Conservation (phyloP, 1,139 yeast genomes). For the Maudiozyma humilis region DNA sequence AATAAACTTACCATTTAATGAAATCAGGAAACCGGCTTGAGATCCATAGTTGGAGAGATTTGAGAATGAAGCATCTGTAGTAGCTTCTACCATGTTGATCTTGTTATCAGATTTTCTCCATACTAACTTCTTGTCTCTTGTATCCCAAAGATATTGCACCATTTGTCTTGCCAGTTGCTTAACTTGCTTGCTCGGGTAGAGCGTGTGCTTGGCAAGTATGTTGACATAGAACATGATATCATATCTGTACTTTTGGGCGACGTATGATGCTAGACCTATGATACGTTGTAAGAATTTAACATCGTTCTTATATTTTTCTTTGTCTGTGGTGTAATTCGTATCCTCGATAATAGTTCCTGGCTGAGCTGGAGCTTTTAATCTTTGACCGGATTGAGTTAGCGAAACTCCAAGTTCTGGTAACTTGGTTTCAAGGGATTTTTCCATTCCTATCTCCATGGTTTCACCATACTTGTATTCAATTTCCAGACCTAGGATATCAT, state of each 20-base stretch:
- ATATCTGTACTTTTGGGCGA: slow-evolving; percentile 9
- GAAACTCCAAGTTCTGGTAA: slow-evolving; percentile 2
- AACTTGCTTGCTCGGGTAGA: slow-evolving; percentile 3
- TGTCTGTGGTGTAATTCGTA: neutral
- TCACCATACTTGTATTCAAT: slow-evolving; percentile 3
- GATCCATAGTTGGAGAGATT: slow-evolving; percentile 3
- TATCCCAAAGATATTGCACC: slow-evolving; percentile 5
- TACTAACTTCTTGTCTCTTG: slow-evolving; percentile 2
- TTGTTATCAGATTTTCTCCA: slow-evolving; percentile 1
- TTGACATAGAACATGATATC: slow-evolving; percentile 9
- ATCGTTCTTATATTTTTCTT: slow-evolving; percentile 5
- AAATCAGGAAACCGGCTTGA: slow-evolving; percentile 5
- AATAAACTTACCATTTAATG: slow-evolving; percentile 4
- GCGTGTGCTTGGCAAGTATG: slow-evolving; percentile 7
- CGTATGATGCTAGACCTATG: slow-evolving; percentile 10
- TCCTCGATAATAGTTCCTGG: slow-evolving; percentile 5
- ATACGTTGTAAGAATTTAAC: slow-evolving; percentile 9
- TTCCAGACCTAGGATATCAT: slow-evolving; percentile 8
- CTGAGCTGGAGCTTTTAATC: slow-evolving; percentile 6
- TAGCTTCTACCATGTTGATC: neutral
- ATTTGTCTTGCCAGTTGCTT: slow-evolving; percentile 1
- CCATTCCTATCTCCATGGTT: slow-evolving; percentile 6
- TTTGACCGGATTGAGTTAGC: neutral
- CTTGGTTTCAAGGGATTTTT: slow-evolving; percentile 2
- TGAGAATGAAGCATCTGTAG: slow-evolving; percentile 7